Evolutionary conservation across 2,329 filamentous ascomycete species (phyloP).

Genomic region (Colletotrichum filicis): DNA sequence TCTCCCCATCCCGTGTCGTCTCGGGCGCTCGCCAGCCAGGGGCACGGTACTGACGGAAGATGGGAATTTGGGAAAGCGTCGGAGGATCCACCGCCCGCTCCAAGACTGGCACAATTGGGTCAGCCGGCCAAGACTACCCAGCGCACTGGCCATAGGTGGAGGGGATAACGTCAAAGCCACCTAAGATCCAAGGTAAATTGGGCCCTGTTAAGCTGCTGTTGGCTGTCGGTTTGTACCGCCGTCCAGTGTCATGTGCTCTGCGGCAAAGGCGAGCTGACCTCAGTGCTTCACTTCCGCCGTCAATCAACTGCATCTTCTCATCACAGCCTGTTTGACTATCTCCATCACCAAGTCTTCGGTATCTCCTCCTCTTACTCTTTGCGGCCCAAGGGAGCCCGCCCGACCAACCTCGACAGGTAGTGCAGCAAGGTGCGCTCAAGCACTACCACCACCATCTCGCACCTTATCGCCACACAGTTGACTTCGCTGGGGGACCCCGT

Average conservation of each 20-base stretch:
- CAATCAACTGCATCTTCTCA: slow-evolving; percentile 16
- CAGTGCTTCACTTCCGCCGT: neutral
- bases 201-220: slow-evolving; percentile 11
- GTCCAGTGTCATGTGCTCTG: slow-evolving; percentile 34
- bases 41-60: neutral
- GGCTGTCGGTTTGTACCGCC: slow-evolving; percentile 18
- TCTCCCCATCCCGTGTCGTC: neutral
- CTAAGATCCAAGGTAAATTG: slow-evolving; percentile 4
- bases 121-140: slow-evolving; percentile 1
- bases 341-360: slow-evolving; percentile 2
- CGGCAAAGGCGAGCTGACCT: slow-evolving; percentile 3
- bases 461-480: slow-evolving; percentile 21
- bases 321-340: neutral
- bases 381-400: neutral
- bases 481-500: slow-evolving; percentile 18
- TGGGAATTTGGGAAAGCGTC: neutral
- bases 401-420: neutral
- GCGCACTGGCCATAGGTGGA: slow-evolving; percentile 28
- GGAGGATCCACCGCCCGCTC: neutral
- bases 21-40: neutral
- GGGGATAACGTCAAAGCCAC: slow-evolving; percentile 34
- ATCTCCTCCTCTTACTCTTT: neutral
- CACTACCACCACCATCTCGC: neutral
- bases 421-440: neutral
- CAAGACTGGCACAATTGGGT: slow-evolving; percentile 21